Evolutionary conservation across 345 rosid species (phyloP), one percentile per base, ranked within the genome.

Genomic region (Boechera divaricarpa): DNA sequence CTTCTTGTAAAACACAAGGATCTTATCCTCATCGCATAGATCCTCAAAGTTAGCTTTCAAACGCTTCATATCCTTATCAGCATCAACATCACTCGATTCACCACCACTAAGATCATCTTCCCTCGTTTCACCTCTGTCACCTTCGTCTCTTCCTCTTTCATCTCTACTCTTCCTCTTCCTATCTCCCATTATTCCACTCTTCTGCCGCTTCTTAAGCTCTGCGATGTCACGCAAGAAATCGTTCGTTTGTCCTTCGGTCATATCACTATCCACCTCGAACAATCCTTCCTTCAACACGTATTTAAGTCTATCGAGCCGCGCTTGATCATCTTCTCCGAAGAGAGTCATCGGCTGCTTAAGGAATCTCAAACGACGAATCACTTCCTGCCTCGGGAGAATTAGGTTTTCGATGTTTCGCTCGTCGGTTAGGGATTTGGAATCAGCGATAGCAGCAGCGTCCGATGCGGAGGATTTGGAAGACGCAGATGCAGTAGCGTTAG

Each of bases 161-260:
- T 90, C 96, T 86, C 92, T 83, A 41, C 90, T 87, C 81, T 91
- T 91, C 74, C 98, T 77, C 86, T 92, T 95, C 87, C 89, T 80
- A 55, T 86, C 92, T 68, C 90, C 82, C 74, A 83, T 54, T 2
- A 87, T 86, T 67, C 98, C 98, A 33, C 81, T 85, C 88, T 92
- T 95, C 90, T 95, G 99, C 81, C 97, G 76, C 85, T 95, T 95
- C 83, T 89, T 86, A 56, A 92, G 82, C 88, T 95, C 99, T 13
- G 85, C 91, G 3, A 95, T 90, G 54, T 95, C 99, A 5, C 99
- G 90, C 70, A 91, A 79, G 84, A 95, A 95, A 77, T 95, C 99
- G n/a, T 95, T 95, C 32, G 98, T 95, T 79, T 95, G 98, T 5
- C 99, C 99, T 65, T 92, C 99, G 1, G 88, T 92, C 86, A 89